A percentile compares a stretch with the other conserved stretches of the same genome.
These are phyloP conservation scores for Calocybe gangraenosa DNA, from an alignment of 768 basidiomycete species.

Conservation along the genomic window DNA sequence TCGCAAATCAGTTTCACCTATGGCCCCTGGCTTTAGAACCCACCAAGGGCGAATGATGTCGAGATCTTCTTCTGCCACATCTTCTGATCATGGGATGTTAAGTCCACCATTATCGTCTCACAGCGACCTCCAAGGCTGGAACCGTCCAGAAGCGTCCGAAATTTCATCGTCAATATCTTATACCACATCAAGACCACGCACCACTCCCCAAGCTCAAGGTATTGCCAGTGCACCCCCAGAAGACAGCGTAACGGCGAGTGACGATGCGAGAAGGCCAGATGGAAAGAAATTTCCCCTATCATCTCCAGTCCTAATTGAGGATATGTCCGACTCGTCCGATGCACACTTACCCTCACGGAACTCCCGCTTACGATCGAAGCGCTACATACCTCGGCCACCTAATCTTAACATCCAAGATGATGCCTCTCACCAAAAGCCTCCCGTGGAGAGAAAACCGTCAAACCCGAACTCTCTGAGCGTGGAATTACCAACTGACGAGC, in stretches of 20 bases:
- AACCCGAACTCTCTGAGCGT: constrained; percentile 47
- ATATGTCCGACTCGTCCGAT: constrained; percentile 50
- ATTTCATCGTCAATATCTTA: constrained; percentile 35
- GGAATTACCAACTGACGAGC: constrained; percentile 48
- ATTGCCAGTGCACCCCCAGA: constrained; percentile 23
- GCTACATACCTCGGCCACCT: constrained; percentile 40
- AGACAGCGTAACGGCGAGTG: constrained; percentile 19
- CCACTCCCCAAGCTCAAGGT: constrained; percentile 19
- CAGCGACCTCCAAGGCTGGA: constrained; percentile 25
- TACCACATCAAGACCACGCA: constrained; percentile 34
- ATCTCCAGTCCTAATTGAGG: constrained; percentile 28
- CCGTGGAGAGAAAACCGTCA: constrained; percentile 31
- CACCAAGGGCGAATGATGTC: constrained; percentile 33
- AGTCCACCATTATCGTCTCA: constrained; percentile 26
- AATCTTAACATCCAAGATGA: constrained; percentile 43
- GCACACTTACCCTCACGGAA: constrained; percentile 30
- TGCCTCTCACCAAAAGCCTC: constrained; percentile 12
- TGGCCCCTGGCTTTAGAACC: constrained; percentile 53
- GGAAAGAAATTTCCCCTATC: constrained; percentile 37
- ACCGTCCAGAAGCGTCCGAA: constrained; percentile 27
- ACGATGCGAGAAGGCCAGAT: constrained; percentile 20
- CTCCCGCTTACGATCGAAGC: constrained; percentile 51
- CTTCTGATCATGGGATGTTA: constrained; percentile 33
- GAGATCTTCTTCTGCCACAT: constrained; percentile 34
- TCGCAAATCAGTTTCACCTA: constrained; percentile 66